A percentile compares a stretch with the other conserved stretches of the same genome.
Evolutionary conservation across 2,329 filamentous ascomycete species (phyloP).

Genomic region (Fusarium sp.): DNA sequence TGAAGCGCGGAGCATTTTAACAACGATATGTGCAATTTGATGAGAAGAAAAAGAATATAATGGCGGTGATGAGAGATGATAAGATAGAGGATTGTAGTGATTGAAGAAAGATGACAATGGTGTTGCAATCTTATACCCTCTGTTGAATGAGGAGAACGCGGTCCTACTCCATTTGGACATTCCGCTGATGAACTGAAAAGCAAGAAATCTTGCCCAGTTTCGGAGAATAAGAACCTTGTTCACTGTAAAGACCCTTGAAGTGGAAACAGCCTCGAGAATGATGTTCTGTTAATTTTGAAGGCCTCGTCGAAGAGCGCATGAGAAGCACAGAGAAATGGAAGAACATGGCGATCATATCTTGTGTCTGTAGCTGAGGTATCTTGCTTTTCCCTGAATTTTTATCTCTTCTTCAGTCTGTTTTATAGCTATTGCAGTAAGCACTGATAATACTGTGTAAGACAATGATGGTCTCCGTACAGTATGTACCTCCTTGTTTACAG

Average conservation of each 20-base stretch:
- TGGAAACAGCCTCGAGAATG: not conserved
- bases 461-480: not conserved
- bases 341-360: not conserved
- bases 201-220: slow-evolving; percentile 14
- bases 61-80: not conserved
- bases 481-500: not conserved
- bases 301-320: no score
- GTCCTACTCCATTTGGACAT: slow-evolving; percentile 48
- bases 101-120: not conserved
- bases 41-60: fast-evolving
- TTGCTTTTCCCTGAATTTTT: not conserved
- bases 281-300: not conserved
- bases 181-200: slow-evolving; percentile 32
- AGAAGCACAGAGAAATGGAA: not conserved
- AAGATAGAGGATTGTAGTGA: not conserved
- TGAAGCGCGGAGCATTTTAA: slow-evolving; percentile 42
- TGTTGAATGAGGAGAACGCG: slow-evolving; percentile 35
- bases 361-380: not conserved
- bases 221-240: slow-evolving; percentile 7
- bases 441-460: not conserved
- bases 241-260: not conserved
- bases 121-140: slow-evolving; percentile 37
- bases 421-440: not conserved
- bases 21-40: not conserved
- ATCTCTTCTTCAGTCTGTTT: fast-evolving